Evolutionary conservation across 73 alveolate genomes (phyloP).

Genomic region (Breviolum minutum): DNA sequence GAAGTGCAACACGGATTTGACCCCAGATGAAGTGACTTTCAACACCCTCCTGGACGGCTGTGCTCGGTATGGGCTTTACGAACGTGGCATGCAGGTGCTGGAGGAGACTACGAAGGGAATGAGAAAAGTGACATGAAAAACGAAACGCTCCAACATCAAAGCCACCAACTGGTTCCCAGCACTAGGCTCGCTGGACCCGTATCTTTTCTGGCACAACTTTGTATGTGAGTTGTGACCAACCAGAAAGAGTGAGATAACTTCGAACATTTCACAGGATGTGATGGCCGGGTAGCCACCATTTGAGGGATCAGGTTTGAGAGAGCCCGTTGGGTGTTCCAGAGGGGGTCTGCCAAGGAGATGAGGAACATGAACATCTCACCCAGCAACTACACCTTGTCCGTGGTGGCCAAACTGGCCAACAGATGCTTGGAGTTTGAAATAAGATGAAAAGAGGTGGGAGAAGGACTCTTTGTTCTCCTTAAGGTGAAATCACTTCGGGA

Average conservation of each 20-base stretch:
- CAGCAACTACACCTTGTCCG: constrained; percentile 90
- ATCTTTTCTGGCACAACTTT: too few relatives aligned
- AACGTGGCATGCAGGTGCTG: constrained; percentile 59
- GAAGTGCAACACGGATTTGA: constrained; percentile 37
- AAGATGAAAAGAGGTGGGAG: too few relatives aligned
- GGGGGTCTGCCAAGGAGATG: constrained; percentile 3
- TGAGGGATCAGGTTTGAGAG: too few relatives aligned
- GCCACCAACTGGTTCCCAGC: too few relatives aligned
- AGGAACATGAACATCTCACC: constrained; percentile 1
- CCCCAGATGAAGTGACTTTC: constrained; percentile 71
- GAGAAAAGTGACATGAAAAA: too few relatives aligned
- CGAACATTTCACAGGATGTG: background rate
- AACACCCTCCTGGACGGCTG: constrained; percentile 91
- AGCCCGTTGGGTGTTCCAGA: too few relatives aligned
- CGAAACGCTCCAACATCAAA: too few relatives aligned
- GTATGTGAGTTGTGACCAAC: background rate
- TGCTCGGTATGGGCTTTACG: constrained; percentile 83
- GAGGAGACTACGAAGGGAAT: background rate
- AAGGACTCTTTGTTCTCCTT: too few relatives aligned
- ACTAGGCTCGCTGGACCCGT: background rate
- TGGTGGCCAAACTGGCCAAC: constrained; percentile 49
- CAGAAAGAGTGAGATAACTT: background rate
- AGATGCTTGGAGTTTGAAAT: constrained; percentile 13
- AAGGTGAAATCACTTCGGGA: too few relatives aligned
- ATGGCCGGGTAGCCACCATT: background rate